Evolutionary conservation across 331 rosid genomes (phyloP).

Genomic region (Quercus phellos): DNA sequence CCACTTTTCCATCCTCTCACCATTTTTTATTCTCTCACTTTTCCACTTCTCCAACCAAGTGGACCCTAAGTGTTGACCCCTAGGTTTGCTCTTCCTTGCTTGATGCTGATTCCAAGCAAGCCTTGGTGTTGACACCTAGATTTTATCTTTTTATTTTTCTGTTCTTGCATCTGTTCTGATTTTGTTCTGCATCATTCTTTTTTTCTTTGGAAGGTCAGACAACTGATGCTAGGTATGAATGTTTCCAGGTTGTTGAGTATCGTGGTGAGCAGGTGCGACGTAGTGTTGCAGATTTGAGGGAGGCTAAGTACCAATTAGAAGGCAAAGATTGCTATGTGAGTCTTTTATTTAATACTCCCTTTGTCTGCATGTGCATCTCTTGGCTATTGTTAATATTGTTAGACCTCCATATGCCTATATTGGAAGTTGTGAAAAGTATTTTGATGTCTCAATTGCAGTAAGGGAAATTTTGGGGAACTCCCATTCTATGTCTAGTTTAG

Average conservation of each 20-base stretch:
- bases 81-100: too few species aligned
- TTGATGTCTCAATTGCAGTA: neutral
- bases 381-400: neutral
- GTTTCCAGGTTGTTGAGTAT: slow-evolving; percentile 79
- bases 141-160: too few species aligned
- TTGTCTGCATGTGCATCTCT: neutral
- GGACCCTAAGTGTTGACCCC: too few species aligned
- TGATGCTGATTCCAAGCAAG: too few species aligned
- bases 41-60: too few species aligned
- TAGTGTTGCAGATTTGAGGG: slow-evolving; percentile 86
- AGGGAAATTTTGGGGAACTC: neutral
- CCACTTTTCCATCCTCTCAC: too few species aligned
- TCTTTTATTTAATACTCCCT: slow-evolving; percentile 8
- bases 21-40: too few species aligned
- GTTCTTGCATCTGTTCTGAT: too few species aligned
- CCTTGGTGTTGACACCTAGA: too few species aligned
- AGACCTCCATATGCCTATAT: slow-evolving; percentile 2
- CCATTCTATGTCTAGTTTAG: neutral
- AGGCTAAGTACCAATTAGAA: slow-evolving; percentile 60
- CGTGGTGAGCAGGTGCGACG: slow-evolving; percentile 91
- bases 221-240: slow-evolving; percentile 19
- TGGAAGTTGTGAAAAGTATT: neutral
- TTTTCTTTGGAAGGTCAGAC: slow-evolving; percentile 11
- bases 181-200: neutral
- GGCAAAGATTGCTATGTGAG: slow-evolving; percentile 99